Percentiles rank a stretch among this genome's conserved stretches.
Evolutionary conservation across 345 rosid species (phyloP).

Genomic region (Dovyalis caffra): DNA sequence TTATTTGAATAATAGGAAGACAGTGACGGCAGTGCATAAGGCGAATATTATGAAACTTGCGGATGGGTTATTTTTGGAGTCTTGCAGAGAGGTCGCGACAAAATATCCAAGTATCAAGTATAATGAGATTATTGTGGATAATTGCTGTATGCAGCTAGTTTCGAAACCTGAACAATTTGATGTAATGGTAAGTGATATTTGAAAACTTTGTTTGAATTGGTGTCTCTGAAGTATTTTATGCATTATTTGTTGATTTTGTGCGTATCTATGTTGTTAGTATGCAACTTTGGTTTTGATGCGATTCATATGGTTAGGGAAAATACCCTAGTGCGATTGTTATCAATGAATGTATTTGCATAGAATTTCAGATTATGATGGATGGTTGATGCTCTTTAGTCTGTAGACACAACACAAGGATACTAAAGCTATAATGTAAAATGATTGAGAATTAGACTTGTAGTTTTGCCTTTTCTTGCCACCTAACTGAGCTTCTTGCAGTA

Average conservation of each 20-base stretch:
- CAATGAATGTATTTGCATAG: too few species aligned
- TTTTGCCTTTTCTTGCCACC: not conserved
- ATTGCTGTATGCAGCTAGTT: constrained; percentile 98
- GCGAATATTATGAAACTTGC: constrained; percentile 98
- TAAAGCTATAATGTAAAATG: too few species aligned
- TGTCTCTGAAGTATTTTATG: not conserved
- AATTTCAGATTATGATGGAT: too few species aligned
- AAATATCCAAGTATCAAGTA: constrained; percentile 78
- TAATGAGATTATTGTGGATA: constrained; percentile 90
- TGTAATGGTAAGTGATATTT: constrained; percentile 68
- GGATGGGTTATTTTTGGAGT: constrained; percentile 92
- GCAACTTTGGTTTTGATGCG: not conserved
- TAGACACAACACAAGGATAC: not conserved
- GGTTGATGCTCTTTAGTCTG: too few species aligned
- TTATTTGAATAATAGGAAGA: constrained; percentile 85
- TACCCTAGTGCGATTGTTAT: too few species aligned
- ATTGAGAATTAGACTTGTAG: not conserved
- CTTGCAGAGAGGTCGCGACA: constrained; percentile 88
- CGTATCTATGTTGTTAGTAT: not conserved
- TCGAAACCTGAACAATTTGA: constrained; percentile 98
- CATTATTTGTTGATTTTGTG: not conserved
- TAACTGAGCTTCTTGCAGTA: not conserved
- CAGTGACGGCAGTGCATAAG: constrained; percentile 93
- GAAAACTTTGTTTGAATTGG: not conserved
- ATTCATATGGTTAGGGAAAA: not conserved